Conservation (phyloP, 257 asterid genomes). For the Cordia subcordata region DNA sequence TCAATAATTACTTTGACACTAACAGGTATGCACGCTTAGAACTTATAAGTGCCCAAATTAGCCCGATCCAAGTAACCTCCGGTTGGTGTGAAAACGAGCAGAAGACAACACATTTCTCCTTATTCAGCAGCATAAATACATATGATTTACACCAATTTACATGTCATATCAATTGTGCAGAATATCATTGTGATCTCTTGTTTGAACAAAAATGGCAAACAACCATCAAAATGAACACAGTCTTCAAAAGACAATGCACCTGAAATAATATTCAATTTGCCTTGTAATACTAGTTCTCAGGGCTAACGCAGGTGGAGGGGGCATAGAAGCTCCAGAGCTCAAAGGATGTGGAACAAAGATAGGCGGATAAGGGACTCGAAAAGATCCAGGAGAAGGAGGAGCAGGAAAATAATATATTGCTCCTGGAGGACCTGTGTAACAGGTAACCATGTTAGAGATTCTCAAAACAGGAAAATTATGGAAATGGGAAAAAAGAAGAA, state of each 20-base stretch:
- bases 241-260: slow-evolving; percentile 42
- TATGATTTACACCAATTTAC: neutral
- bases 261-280: slow-evolving; percentile 97
- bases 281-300: slow-evolving; percentile 49
- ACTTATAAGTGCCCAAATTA: too few species aligned
- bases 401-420: slow-evolving; percentile 50
- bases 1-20: too few species aligned
- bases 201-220: slow-evolving; percentile 11
- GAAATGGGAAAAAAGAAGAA: neutral
- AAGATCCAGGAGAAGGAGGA: slow-evolving; percentile 54
- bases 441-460: slow-evolving; percentile 11
- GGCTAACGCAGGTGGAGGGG: slow-evolving; percentile 42
- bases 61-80: too few species aligned
- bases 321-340: slow-evolving; percentile 47
- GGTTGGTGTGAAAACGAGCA: too few species aligned
- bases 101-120: too few species aligned
- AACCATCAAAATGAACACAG: too few species aligned
- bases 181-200: neutral
- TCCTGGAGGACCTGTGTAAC: slow-evolving; percentile 68
- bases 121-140: neutral
- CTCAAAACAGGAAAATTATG: slow-evolving; percentile 4
- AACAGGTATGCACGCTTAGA: too few species aligned
- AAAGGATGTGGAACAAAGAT: slow-evolving; percentile 49
- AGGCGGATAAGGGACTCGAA: slow-evolving; percentile 63
- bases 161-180: neutral